phyloP scores from a whole-genome alignment of 2,329 filamentous ascomycete species.

The Fusarium sambucinum region DNA sequence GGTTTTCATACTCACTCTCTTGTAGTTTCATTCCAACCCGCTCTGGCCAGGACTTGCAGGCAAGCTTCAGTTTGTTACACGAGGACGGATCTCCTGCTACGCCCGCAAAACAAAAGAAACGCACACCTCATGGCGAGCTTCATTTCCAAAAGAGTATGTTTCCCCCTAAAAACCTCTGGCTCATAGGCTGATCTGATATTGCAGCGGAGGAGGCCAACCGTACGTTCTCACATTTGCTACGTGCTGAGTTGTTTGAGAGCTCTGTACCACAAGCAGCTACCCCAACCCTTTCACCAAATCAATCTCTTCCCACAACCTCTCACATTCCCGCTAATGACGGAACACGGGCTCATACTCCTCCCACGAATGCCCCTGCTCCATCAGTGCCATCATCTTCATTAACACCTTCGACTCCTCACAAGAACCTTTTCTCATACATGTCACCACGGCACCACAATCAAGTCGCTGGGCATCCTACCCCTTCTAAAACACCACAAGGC shows the following conservation, averaged over 20 bases:
- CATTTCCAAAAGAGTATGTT: constrained; percentile 90
- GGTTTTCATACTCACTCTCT: constrained; percentile 40
- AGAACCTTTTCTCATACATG: constrained; percentile 95
- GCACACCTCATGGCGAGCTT: constrained; percentile 87
- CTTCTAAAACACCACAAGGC: constrained; percentile 88
- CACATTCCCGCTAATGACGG: constrained; percentile 71
- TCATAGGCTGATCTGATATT: constrained; percentile 23
- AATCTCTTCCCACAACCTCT: constrained; percentile 61
- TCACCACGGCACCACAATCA: constrained; percentile 77
- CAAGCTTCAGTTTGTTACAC: constrained; percentile 90
- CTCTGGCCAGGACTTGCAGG: constrained; percentile 91
- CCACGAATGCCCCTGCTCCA: constrained; percentile 70
- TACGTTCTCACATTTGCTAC: constrained; percentile 88
- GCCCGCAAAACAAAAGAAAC: constrained; percentile 85
- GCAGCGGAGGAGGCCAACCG: constrained; percentile 92
- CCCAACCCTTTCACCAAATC: constrained; percentile 71
- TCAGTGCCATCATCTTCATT: constrained; percentile 78
- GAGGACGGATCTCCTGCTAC: constrained; percentile 95
- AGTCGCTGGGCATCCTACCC: constrained; percentile 85
- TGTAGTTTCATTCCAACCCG: constrained; percentile 93
- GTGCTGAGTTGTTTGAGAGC: constrained; percentile 91
- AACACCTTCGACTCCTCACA: constrained; percentile 95
- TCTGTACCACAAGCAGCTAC: constrained; percentile 85
- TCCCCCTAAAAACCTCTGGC: background rate
- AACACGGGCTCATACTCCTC: constrained; percentile 84